Evolutionary conservation across 2,329 filamentous ascomycete species (phyloP), one percentile per base, ranked within the genome.

Genomic region (Calonectria fujianensis): DNA sequence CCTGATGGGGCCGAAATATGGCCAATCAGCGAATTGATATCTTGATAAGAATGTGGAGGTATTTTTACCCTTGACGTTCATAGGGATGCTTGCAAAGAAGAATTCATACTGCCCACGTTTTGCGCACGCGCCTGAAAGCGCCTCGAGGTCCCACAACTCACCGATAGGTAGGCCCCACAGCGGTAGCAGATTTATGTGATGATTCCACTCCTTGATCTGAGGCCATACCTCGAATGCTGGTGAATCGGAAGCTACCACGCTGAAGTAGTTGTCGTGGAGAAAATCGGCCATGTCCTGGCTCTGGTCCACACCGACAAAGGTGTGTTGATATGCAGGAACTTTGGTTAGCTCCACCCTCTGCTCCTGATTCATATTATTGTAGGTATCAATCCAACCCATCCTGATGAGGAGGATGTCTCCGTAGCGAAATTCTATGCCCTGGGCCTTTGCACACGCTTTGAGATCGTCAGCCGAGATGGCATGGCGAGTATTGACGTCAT

Each of bases 201-300:
- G 67, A 29, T 69, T 69, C 67, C 67, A 69, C 32, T 69, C 67
- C 20, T 69, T 69, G 8, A 69, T 69, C 32, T 69, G 67, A 2
- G 67, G 67, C 67, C 67, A 69, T 8, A 63, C 67, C 27, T 69
- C 67, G 16, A 69, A 69, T 2, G 67, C 67, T 27, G 67, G 67
- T 7, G 67, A 48, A n/a, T 69, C 67, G n/a, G 67, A 69, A 9
- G 67, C 67, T 18, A 69, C 67, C 7, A 63, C 67, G 27, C 52
- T 63, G 5, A 69, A 69, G 16, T 69, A 69, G 29, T 69, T 69
- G 31, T 69, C 67, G 13, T 69, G 39, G 7, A 69, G 52, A n/a
- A 69, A 69, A 24, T 69, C 52, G 14, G 67, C 67, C 51, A 69
- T 51, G 8, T 69, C 67, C 4, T 24, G 52, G 14, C 29, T 50